Evolutionary conservation across 441 rosid genomes (phyloP).

Genomic region (Capsella rubella): DNA sequence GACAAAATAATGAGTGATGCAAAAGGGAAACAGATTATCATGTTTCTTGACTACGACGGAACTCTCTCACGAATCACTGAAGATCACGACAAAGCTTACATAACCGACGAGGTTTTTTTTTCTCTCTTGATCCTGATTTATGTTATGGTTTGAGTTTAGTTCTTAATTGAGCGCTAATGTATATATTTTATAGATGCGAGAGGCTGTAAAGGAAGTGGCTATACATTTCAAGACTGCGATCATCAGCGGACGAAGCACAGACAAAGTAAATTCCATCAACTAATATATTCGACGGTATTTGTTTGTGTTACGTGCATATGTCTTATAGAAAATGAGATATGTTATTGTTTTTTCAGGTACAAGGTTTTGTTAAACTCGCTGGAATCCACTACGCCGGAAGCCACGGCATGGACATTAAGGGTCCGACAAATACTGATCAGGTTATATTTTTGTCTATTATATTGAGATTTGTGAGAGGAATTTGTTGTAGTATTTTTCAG

Average conservation of each 20-base stretch:
- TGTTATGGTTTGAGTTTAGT: neutral
- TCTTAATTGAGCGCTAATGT: neutral
- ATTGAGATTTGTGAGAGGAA: neutral
- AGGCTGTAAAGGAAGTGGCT: slow-evolving; percentile 58
- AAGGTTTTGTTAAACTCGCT: slow-evolving; percentile 56
- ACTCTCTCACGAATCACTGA: slow-evolving; percentile 66
- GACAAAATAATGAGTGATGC: slow-evolving; percentile 54
- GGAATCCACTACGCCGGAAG: slow-evolving; percentile 71
- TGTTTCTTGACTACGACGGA: slow-evolving; percentile 77
- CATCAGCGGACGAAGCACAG: slow-evolving; percentile 66
- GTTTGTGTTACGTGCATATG: neutral
- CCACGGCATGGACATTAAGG: slow-evolving; percentile 79
- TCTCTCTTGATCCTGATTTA: slow-evolving; percentile 14
- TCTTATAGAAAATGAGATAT: neutral
- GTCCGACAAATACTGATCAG: slow-evolving; percentile 53
- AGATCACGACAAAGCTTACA: slow-evolving; percentile 68
- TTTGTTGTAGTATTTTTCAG: neutral
- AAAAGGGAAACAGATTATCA: slow-evolving; percentile 55
- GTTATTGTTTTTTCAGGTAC: slow-evolving; percentile 33
- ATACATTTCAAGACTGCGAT: slow-evolving; percentile 64
- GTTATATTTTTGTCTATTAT: neutral
- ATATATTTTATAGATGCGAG: slow-evolving; percentile 55
- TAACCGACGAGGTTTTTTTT: slow-evolving; percentile 54
- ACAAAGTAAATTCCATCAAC: slow-evolving; percentile 48
- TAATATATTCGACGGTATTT: neutral